phyloP scores from a whole-genome alignment of 2,329 filamentous ascomycete genomes.

The Fusarium luffae region DNA sequence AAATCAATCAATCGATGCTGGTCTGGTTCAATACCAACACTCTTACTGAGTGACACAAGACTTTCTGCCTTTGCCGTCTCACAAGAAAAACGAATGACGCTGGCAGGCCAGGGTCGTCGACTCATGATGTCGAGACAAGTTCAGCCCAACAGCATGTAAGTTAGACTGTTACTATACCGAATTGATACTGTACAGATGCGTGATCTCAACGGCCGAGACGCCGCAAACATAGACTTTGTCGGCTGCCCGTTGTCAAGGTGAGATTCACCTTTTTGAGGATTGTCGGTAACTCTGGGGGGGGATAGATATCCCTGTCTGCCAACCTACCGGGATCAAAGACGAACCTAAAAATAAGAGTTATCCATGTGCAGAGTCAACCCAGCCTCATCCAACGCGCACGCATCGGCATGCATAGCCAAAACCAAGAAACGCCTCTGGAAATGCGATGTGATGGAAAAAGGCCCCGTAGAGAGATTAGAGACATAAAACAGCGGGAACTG shows the following conservation, averaged over 20 bases:
- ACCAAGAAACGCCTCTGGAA: background rate
- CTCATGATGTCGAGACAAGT: slow-evolving; percentile 26
- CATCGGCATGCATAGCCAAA: background rate
- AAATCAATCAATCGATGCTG: background rate
- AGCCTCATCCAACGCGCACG: background rate
- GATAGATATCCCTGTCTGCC: background rate
- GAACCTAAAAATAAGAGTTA: slow-evolving; percentile 15
- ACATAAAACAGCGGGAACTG: slow-evolving; percentile 2
- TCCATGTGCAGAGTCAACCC: background rate
- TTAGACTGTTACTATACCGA: background rate
- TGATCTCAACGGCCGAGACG: slow-evolving; percentile 18
- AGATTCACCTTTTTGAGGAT: background rate
- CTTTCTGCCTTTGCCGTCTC: background rate
- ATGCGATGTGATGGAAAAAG: background rate
- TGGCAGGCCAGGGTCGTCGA: slow-evolving; percentile 17
- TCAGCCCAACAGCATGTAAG: background rate
- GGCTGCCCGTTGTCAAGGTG: slow-evolving; percentile 15
- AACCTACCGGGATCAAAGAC: slow-evolving; percentile 1
- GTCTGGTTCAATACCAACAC: background rate
- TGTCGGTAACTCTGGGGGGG: slow-evolving; percentile 1
- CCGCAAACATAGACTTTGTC: slow-evolving; percentile 15
- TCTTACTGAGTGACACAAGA: slow-evolving; percentile 10
- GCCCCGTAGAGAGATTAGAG: background rate
- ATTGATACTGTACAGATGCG: background rate
- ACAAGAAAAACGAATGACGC: slow-evolving; percentile 33